A percentile compares a stretch with the other conserved stretches of the same genome.
Conservation (phyloP, 2,329 filamentous ascomycete genomes). For the Colletotrichum chlorophyti region DNA sequence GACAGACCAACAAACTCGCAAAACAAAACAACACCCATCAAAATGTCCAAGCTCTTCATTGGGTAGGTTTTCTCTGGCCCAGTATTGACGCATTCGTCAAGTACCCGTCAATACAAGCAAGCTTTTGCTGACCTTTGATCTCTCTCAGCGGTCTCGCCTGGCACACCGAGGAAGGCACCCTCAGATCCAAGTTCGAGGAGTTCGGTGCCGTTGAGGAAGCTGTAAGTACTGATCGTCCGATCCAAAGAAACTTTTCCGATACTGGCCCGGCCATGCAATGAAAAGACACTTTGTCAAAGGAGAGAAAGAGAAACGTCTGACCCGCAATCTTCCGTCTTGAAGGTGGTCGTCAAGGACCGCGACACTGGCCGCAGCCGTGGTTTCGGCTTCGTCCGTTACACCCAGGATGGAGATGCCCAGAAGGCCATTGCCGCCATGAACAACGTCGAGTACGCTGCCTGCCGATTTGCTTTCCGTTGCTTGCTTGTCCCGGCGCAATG, state of each 20-base stretch:
- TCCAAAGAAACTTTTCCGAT: conserved; percentile 21
- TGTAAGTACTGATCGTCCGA: conserved; percentile 64
- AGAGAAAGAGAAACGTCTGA: conserved; percentile 29
- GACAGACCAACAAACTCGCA: conserved; percentile 9
- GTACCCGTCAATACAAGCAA: conserved; percentile 2
- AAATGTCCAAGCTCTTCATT: conserved; percentile 94
- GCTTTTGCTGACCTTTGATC: conserved; percentile 22
- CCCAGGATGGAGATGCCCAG: conserved; percentile 77
- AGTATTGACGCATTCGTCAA: background rate
- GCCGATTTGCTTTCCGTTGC: conserved; percentile 26
- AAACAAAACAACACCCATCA: conserved; percentile 34
- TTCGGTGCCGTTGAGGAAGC: conserved; percentile 94
- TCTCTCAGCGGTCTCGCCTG: conserved; percentile 85
- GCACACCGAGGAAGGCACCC: conserved; percentile 91
- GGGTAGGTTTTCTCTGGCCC: conserved; percentile 72
- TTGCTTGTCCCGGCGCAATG: conserved; percentile 32
- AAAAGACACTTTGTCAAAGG: conserved; percentile 10
- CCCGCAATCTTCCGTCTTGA: conserved; percentile 26
- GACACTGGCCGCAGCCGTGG: conserved; percentile 96
- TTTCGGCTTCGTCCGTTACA: conserved; percentile 95
- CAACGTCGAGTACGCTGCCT: conserved; percentile 78
- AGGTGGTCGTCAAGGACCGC: conserved; percentile 98
- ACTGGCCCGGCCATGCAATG: conserved; percentile 2
- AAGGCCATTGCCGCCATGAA: conserved; percentile 82
- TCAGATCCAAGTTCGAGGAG: conserved; percentile 91